Conservation (phyloP, 139 green algal genomes). For the Raphidocelis subcapitata region DNA sequence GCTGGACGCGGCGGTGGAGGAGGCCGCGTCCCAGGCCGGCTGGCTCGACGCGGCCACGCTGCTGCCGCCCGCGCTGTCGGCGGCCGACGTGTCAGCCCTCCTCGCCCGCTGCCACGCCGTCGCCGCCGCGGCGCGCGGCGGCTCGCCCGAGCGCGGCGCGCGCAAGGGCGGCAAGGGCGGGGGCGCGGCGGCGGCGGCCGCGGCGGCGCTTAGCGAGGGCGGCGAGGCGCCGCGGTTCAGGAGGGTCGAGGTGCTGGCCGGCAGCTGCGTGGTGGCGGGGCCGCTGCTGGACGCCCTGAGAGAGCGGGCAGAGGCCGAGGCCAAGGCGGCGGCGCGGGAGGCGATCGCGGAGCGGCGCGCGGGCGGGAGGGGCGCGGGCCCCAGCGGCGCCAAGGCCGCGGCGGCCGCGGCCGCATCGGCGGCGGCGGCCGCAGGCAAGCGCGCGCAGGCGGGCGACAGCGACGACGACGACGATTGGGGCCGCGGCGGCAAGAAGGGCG, state of each 20-base stretch:
- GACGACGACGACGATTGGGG: conserved; percentile 59
- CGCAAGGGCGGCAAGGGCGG: background rate
- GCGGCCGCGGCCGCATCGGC: conserved; percentile 10
- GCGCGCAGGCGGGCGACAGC: background rate
- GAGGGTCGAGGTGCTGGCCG: conserved; percentile 31
- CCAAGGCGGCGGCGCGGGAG: conserved; percentile 42
- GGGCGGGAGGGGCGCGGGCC: background rate
- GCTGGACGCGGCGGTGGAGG: conserved; percentile 62
- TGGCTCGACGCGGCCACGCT: conserved; percentile 53
- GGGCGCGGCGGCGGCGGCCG: no score
- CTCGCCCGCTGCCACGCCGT: conserved; percentile 24
- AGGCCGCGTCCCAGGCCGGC: conserved; percentile 33
- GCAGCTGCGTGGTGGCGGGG: conserved; percentile 46
- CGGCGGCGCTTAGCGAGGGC: background rate
- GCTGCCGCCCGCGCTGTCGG: conserved; percentile 45
- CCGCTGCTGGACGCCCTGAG: conserved; percentile 40
- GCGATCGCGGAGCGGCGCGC: conserved; percentile 40
- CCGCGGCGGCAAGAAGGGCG: conserved; percentile 36
- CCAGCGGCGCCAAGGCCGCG: conserved; percentile 17
- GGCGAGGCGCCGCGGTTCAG: background rate
- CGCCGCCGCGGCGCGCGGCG: background rate
- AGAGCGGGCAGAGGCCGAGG: conserved; percentile 30
- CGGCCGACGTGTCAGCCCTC: conserved; percentile 43
- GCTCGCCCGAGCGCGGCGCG: background rate
- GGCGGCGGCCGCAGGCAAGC: conserved; percentile 10